Evolutionary conservation across 2,329 filamentous ascomycete genomes (phyloP), one percentile per base, ranked within the genome.

Genomic region (Stagonosporopsis rhizophila): DNA sequence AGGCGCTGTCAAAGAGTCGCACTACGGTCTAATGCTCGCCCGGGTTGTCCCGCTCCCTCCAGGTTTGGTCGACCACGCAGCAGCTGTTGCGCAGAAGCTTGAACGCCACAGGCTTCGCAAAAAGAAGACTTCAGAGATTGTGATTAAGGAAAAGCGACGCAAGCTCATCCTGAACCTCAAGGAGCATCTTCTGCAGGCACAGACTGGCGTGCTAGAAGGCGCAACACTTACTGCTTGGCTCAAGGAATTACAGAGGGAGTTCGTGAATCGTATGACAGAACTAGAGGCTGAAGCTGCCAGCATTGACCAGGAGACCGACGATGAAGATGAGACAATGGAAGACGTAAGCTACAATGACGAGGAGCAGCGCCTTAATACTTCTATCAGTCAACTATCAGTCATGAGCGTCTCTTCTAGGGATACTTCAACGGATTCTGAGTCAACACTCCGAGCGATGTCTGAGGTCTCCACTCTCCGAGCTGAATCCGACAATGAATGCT

Each of bases 21-120:
- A 92, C 64, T 99, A 99, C 67, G 95, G 95, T 0, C 83, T 97
- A n/a, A 83, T 87, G 0, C 82, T 97, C 3, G 92, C 94, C 0
- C 85, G 86, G 28, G 84, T 92, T 0, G 82, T 95, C 22, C 87
- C 89, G 0, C 82, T 96, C 6, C 92, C 94, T 0, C 72, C 82
- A 0, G 76, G 77, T 1, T 85, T 96, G 3, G 78, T 96, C 2
- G 78, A 87, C 6, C 81, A 84, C 28, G 94, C 93, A 0, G 86
- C 89, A 58, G 69, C 78, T 0, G 86, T 95, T 4, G 87, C 90
- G 0, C 79, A 81, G 3, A 82, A 83, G 20, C 77, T 97, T 6
- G 82, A 87, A 37, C 76, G 79, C 9, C 83, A 83, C 20, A 80
- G 82, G 19, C 83, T 87, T 53, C 81, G 80, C 23, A 87, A 81